phyloP scores from a whole-genome alignment of 2,329 filamentous ascomycete genomes.

The Colletotrichum karsti region DNA sequence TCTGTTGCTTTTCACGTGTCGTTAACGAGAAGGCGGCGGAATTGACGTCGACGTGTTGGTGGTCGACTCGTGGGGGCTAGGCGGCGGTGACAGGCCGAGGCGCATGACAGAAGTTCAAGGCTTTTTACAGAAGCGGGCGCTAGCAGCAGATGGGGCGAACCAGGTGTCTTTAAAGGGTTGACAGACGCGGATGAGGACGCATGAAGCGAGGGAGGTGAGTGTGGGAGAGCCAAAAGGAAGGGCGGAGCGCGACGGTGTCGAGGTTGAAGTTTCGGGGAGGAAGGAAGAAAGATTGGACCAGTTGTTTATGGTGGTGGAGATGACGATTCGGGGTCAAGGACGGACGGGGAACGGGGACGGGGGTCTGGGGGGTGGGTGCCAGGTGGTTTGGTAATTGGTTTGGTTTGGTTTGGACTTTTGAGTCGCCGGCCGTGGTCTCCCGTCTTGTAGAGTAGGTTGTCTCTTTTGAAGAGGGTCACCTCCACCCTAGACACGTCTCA shows the following conservation, averaged over 20 bases:
- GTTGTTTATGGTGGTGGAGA: conserved; percentile 9
- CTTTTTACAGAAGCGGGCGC: conserved; percentile 5
- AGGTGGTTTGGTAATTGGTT: too few relatives aligned
- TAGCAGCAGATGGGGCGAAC: conserved; percentile 2
- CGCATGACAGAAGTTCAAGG: conserved; percentile 14
- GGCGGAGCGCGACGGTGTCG: conserved; percentile 2
- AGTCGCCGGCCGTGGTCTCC: background rate
- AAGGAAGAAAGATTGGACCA: conserved; percentile 9
- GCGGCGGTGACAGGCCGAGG: background rate
- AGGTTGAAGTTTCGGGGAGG: conserved; percentile 9
- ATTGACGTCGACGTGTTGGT: conserved; percentile 7
- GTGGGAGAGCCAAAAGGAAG: background rate
- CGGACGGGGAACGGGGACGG: background rate
- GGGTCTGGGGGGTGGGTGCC: too few relatives aligned
- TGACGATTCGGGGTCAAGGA: conserved; percentile 18
- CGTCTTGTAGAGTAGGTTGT: too few relatives aligned
- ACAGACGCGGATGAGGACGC: background rate
- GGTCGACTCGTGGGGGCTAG: background rate
- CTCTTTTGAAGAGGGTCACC: background rate
- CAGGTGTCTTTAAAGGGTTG: background rate
- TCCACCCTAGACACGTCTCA: background rate
- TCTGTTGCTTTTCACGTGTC: conserved; percentile 11
- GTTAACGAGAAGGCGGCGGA: background rate
- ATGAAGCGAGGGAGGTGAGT: background rate
- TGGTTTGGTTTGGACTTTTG: background rate